phyloP scores from a whole-genome alignment of 768 basidiomycete genomes.

The Termitomyces sp. region DNA sequence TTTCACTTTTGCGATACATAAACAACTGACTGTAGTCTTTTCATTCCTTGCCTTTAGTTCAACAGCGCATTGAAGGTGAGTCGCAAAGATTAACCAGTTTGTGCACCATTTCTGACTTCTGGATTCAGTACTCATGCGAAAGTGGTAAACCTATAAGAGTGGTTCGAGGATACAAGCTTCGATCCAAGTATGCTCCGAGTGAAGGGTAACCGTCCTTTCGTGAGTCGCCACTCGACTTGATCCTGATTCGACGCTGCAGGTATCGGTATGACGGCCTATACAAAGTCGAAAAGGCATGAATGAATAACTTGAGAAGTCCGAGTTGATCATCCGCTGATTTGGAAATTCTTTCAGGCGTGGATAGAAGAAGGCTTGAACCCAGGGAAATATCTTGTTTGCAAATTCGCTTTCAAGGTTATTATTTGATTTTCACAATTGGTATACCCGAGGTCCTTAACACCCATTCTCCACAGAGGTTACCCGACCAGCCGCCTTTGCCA shows the following conservation, averaged over 20 bases:
- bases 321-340: background rate
- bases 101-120: background rate
- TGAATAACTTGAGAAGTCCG: background rate
- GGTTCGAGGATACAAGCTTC: constrained; percentile 77
- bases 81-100: background rate
- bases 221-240: background rate
- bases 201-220: constrained; percentile 51
- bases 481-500: constrained; percentile 49
- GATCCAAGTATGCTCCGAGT: constrained; percentile 68
- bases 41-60: constrained; percentile 26
- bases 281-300: constrained; percentile 59
- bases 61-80: constrained; percentile 67
- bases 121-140: constrained; percentile 61
- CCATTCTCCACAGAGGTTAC: constrained; percentile 37
- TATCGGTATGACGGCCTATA: constrained; percentile 94
- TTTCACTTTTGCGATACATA: background rate
- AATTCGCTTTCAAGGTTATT: constrained; percentile 73
- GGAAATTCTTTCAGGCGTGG: constrained; percentile 51
- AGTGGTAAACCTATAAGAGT: constrained; percentile 82
- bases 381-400: constrained; percentile 76
- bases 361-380: constrained; percentile 65
- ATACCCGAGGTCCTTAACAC: background rate
- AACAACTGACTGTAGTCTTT: background rate
- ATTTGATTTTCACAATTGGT: background rate
- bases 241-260: constrained; percentile 26